These are phyloP conservation scores for Endoconidiophora laricicola DNA, from an alignment of 2,329 filamentous ascomycete species.

Conservation along the genomic window DNA sequence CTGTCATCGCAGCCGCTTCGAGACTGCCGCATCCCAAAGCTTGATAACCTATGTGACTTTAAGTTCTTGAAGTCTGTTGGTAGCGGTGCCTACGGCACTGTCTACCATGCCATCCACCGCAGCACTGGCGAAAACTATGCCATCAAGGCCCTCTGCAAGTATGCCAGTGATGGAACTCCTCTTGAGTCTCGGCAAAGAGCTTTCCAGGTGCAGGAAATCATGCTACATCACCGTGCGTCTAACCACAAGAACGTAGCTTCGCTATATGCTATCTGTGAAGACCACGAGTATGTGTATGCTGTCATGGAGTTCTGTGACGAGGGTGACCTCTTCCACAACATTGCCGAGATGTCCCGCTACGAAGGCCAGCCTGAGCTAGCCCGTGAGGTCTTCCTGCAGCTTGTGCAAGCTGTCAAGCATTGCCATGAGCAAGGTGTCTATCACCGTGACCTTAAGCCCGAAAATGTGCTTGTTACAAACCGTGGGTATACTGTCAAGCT, in stretches of 20 bases:
- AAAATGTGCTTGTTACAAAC: slow-evolving; percentile 90
- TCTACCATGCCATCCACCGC: slow-evolving; percentile 59
- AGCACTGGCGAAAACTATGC: slow-evolving; percentile 71
- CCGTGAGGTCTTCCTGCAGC: slow-evolving; percentile 80
- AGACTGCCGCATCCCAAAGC: too few relatives aligned
- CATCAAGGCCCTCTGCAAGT: slow-evolving; percentile 92
- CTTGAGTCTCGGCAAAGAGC: slow-evolving; percentile 72
- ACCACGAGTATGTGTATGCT: slow-evolving; percentile 83
- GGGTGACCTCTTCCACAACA: slow-evolving; percentile 92
- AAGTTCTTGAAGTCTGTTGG: slow-evolving; percentile 53
- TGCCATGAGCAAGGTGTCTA: slow-evolving; percentile 91
- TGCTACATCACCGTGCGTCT: slow-evolving; percentile 76
- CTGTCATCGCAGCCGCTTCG: too few relatives aligned
- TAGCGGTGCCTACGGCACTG: slow-evolving; percentile 89
- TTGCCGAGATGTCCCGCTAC: slow-evolving; percentile 87
- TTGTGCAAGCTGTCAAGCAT: slow-evolving; percentile 88
- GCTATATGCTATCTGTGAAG: slow-evolving; percentile 83
- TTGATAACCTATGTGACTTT: too few relatives aligned
- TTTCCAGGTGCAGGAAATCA: slow-evolving; percentile 88
- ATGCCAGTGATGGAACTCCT: slow-evolving; percentile 50
- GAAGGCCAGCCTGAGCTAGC: slow-evolving; percentile 80
- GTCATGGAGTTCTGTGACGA: slow-evolving; percentile 95
- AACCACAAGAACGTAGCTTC: slow-evolving; percentile 87
- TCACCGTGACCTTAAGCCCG: slow-evolving; percentile 92
- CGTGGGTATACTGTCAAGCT: slow-evolving; percentile 81